These are phyloP conservation scores for Nannochloropsis gaditana DNA, from an alignment of 108 stramenopile genomes.

Conservation along the genomic window DNA sequence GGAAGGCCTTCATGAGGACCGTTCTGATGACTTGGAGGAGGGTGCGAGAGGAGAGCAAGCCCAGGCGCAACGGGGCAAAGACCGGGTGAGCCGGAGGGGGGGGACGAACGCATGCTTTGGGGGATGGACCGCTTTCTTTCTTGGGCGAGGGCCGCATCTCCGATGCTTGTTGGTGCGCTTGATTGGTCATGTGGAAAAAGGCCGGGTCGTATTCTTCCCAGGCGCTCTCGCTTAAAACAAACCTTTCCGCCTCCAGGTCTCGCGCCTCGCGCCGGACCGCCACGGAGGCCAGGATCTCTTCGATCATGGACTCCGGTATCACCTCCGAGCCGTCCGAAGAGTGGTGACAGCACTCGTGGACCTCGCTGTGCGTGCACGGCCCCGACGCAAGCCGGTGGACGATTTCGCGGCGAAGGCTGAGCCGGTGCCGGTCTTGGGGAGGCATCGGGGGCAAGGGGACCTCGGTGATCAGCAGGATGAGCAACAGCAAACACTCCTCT, in stretches of 20 bases:
- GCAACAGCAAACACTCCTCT: conserved; percentile 36
- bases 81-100: conserved; percentile 40
- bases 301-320: conserved; percentile 29
- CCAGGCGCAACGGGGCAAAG: conserved; percentile 29
- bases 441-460: conserved; percentile 33
- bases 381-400: conserved; percentile 79
- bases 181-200: conserved; percentile 70
- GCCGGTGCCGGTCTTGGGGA: neutral
- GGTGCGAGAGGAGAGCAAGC: conserved; percentile 26
- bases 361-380: conserved; percentile 75
- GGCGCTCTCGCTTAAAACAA: conserved; percentile 65
- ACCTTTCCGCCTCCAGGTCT: conserved; percentile 49
- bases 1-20: conserved; percentile 27
- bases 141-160: conserved; percentile 57
- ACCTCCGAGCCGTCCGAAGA: conserved; percentile 22
- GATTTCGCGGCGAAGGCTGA: conserved; percentile 69
- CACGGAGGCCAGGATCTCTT: conserved; percentile 55
- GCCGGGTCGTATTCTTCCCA: conserved; percentile 84
- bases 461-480: conserved; percentile 44
- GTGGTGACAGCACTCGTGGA: conserved; percentile 54
- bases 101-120: neutral
- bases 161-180: conserved; percentile 90
- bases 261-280: conserved; percentile 62
- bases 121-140: neutral
- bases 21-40: conserved; percentile 26